phyloP scores from a whole-genome alignment of 495 filamentous ascomycete species.

The Daldinia childiae region DNA sequence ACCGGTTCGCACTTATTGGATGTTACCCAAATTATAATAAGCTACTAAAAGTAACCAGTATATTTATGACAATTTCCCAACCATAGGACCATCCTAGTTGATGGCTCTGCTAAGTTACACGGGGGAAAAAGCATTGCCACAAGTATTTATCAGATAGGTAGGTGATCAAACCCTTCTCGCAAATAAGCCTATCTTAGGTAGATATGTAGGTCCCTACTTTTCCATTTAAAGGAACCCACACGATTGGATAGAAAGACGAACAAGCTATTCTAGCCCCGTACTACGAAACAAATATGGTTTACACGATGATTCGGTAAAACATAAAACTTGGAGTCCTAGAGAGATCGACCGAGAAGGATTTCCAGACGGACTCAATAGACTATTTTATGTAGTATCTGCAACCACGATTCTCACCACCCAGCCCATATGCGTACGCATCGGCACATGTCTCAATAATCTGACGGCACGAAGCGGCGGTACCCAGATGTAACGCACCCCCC shows the following conservation, averaged over 20 bases:
- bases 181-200: background rate
- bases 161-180: background rate
- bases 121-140: no score
- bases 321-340: background rate
- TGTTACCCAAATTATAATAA: background rate
- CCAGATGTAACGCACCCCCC: conserved; percentile 10
- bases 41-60: background rate
- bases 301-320: background rate
- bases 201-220: background rate
- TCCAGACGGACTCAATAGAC: background rate
- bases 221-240: background rate
- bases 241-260: background rate
- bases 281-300: background rate
- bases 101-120: background rate
- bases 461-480: conserved; percentile 6
- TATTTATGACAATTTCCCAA: background rate
- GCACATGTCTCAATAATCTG: conserved; percentile 12
- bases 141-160: background rate
- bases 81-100: background rate
- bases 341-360: conserved; percentile 15
- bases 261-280: background rate
- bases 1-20: background rate
- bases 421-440: background rate
- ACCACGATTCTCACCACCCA: background rate
- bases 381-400: background rate